These are phyloP conservation scores for Penicillium antarcticum DNA, from an alignment of 495 filamentous ascomycete species.

Conservation along the genomic window DNA sequence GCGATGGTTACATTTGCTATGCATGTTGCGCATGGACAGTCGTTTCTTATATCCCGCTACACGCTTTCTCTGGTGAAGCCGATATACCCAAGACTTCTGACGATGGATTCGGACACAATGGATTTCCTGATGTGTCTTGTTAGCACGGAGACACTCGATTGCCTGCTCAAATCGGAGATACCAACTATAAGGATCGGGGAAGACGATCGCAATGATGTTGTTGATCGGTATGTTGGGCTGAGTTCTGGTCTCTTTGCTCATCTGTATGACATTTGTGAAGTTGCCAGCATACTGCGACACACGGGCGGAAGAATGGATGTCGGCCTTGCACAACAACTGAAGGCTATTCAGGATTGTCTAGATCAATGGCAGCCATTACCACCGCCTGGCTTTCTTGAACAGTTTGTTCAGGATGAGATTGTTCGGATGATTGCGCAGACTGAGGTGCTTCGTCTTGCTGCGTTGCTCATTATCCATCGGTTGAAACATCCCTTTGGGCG, in stretches of 20 bases:
- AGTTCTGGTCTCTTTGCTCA: conserved; percentile 10
- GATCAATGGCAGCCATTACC: conserved; percentile 9
- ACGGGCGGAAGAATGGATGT: neutral
- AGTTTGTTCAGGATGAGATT: conserved; percentile 10
- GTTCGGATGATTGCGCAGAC: conserved; percentile 12
- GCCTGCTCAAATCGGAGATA: conserved; percentile 9
- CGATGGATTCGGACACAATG: conserved; percentile 3
- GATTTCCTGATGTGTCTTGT: conserved; percentile 20
- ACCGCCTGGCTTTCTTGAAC: conserved; percentile 5
- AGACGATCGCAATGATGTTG: neutral
- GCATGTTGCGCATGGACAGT: conserved; percentile 18
- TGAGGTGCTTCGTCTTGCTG: conserved; percentile 10
- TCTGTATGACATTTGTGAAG: conserved; percentile 15
- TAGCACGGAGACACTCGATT: conserved; percentile 18
- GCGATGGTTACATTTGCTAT: conserved; percentile 20
- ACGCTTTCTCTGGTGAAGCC: conserved; percentile 14
- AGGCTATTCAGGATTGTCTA: neutral
- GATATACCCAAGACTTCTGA: neutral
- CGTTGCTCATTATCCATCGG: conserved; percentile 15
- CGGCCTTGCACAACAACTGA: neutral
- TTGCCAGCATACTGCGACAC: neutral
- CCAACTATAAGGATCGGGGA: conserved; percentile 11
- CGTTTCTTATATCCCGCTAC: conserved; percentile 14
- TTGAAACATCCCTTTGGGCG: conserved; percentile 10
- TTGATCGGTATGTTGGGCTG: conserved; percentile 20